phyloP scores from a whole-genome alignment of 805 yeast species.

The Wickerhamomyces xylosicus region DNA sequence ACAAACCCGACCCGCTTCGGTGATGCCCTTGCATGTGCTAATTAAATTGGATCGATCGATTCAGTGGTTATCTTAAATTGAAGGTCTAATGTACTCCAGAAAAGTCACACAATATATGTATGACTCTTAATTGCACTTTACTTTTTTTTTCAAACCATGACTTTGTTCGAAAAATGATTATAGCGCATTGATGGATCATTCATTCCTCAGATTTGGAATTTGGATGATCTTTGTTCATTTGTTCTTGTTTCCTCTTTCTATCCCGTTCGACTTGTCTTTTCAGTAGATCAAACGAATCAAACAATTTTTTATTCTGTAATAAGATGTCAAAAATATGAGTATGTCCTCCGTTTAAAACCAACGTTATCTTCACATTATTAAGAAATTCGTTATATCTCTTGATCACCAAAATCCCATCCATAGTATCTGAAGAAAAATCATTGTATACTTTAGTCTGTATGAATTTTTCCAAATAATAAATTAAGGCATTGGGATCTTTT shows the following conservation, averaged over 20 bases:
- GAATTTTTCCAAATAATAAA: slow-evolving; percentile 28
- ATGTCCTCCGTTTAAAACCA: slow-evolving; percentile 46
- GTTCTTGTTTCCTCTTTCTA: not conserved
- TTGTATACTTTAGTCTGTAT: slow-evolving; percentile 23
- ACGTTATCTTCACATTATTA: slow-evolving; percentile 30
- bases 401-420: slow-evolving; percentile 7
- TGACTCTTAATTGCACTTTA: too few species aligned
- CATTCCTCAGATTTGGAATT: too few species aligned
- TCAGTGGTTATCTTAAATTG: too few species aligned
- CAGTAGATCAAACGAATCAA: slow-evolving; percentile 25
- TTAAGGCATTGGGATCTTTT: slow-evolving; percentile 27
- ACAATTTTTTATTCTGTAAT: slow-evolving; percentile 33
- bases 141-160: too few species aligned
- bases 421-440: slow-evolving; percentile 3
- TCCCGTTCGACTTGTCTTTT: not conserved
- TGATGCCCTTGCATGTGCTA: too few species aligned
- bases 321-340: slow-evolving; percentile 48
- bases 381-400: slow-evolving; percentile 27
- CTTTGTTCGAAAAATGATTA: too few species aligned
- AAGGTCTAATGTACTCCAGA: too few species aligned
- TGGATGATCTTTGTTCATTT: too few species aligned
- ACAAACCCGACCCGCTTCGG: too few species aligned
- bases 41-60: too few species aligned
- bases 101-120: too few species aligned
- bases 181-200: too few species aligned